phyloP scores from a whole-genome alignment of 176 grass and related monocot species.

The Miscanthus lutarioriparius region DNA sequence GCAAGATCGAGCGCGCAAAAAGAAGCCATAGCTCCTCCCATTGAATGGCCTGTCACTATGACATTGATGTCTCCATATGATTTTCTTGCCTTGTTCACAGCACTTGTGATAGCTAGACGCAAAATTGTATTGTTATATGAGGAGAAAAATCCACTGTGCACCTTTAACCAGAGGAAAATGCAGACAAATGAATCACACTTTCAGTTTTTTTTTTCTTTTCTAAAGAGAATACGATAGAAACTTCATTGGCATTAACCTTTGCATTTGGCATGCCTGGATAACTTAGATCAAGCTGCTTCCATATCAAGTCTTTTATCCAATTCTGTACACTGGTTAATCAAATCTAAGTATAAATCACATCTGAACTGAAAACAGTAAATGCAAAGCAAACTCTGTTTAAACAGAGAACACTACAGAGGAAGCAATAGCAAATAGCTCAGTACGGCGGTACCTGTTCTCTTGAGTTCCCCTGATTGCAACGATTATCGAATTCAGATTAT shows the following conservation, averaged over 20 bases:
- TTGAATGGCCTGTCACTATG: conserved; percentile 52
- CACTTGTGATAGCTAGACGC: conserved; percentile 44
- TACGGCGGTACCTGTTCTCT: conserved; percentile 95
- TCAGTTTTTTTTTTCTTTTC: not conserved
- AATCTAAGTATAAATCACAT: conserved; percentile 6
- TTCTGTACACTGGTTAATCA: conserved; percentile 69
- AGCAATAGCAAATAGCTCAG: not conserved
- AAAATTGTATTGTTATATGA: conserved; percentile 50
- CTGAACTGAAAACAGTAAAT: conserved; percentile 4
- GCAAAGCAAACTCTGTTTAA: not conserved
- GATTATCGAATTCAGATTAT: conserved; percentile 70
- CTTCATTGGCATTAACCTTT: conserved; percentile 28
- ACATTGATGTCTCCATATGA: conserved; percentile 36
- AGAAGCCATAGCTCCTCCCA: conserved; percentile 55
- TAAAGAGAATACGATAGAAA: not conserved
- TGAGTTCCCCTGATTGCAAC: conserved; percentile 94
- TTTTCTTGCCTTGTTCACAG: conserved; percentile 30
- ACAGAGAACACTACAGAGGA: not conserved
- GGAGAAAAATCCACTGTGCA: conserved; percentile 53
- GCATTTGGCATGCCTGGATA: conserved; percentile 76
- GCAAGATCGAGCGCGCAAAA: conserved; percentile 49
- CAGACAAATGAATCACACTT: conserved; percentile 23
- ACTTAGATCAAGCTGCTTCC: conserved; percentile 93
- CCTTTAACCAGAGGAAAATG: conserved; percentile 32
- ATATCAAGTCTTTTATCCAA: conserved; percentile 82